Evolutionary conservation across 1,139 yeast genomes (phyloP).

Genomic region (Groenewaldozyma sp.): DNA sequence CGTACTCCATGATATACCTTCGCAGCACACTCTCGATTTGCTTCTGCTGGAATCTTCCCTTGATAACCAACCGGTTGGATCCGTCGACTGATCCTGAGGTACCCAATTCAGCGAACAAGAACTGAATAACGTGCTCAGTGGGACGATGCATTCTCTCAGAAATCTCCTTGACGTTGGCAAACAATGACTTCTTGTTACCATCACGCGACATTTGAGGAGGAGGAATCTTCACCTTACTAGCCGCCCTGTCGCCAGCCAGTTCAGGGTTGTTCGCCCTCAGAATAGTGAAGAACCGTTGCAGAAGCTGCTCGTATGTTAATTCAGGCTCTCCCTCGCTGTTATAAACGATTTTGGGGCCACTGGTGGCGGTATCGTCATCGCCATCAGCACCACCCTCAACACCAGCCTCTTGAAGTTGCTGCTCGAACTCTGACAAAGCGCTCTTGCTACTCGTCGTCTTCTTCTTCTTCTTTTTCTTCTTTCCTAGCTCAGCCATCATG

Average conservation of each 20-base stretch:
- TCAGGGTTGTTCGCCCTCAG: constrained; percentile 94
- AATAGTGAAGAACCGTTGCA: constrained; percentile 75
- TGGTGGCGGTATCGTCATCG: constrained; percentile 29
- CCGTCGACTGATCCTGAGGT: constrained; percentile 99
- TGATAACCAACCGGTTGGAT: constrained; percentile 88
- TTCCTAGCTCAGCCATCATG: constrained; percentile 40
- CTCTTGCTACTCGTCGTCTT: constrained; percentile 47
- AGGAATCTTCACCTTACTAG: constrained; percentile 91
- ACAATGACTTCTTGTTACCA: constrained; percentile 92
- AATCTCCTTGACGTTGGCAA: constrained; percentile 92
- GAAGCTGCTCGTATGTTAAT: constrained; percentile 65
- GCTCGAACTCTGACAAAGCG: constrained; percentile 71
- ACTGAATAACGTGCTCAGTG: constrained; percentile 94
- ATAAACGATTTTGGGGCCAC: constrained; percentile 17
- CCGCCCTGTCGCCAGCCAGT: constrained; percentile 91
- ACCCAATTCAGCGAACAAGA: constrained; percentile 96
- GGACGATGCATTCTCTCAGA: constrained; percentile 92
- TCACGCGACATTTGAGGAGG: constrained; percentile 97
- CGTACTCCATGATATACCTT: constrained; percentile 94
- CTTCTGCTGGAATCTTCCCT: constrained; percentile 97
- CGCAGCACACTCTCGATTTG: constrained; percentile 95
- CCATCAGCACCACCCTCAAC: constrained; percentile 35
- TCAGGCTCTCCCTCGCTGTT: constrained; percentile 40
- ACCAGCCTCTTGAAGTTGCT: constrained; percentile 86
- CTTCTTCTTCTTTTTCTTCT: constrained; percentile 44